phyloP scores from a whole-genome alignment of 1,284 basidiomycete species.

The Ustilago bromivora region DNA sequence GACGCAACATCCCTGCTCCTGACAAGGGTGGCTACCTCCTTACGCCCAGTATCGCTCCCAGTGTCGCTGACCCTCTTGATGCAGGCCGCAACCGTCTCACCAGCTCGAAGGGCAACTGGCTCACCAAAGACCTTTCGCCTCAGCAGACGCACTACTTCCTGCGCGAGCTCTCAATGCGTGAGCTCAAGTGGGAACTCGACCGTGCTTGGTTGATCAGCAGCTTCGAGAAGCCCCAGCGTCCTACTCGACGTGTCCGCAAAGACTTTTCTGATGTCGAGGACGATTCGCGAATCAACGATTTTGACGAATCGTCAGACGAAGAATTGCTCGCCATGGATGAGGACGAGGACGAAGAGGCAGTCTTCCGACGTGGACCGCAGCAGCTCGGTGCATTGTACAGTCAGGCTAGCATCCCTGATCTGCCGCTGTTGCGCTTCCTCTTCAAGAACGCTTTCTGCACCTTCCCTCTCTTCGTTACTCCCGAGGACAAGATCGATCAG shows the following conservation, averaged over 20 bases:
- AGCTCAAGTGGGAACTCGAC: slow-evolving; percentile 64
- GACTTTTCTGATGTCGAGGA: slow-evolving; percentile 43
- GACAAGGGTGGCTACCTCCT: slow-evolving; percentile 43
- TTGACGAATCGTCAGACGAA: slow-evolving; percentile 54
- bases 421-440: slow-evolving; percentile 63
- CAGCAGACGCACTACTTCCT: slow-evolving; percentile 65
- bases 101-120: slow-evolving; percentile 48
- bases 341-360: slow-evolving; percentile 61
- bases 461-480: slow-evolving; percentile 64
- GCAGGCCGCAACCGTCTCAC: slow-evolving; percentile 22
- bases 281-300: slow-evolving; percentile 61
- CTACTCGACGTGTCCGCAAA: slow-evolving; percentile 18
- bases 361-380: slow-evolving; percentile 56
- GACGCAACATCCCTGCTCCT: slow-evolving; percentile 26
- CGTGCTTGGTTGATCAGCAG: slow-evolving; percentile 58
- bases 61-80: slow-evolving; percentile 48
- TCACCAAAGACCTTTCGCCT: slow-evolving; percentile 50
- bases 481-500: slow-evolving; percentile 49
- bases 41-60: slow-evolving; percentile 51
- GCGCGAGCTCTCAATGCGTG: slow-evolving; percentile 54
- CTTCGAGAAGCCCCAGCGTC: slow-evolving; percentile 54
- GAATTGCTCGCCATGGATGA: slow-evolving; percentile 47
- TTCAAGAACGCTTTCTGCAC: slow-evolving; percentile 64
- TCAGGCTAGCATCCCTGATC: slow-evolving; percentile 44
- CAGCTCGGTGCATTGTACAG: slow-evolving; percentile 46